A percentile compares a stretch with the other conserved stretches of the same genome.
phyloP scores from a whole-genome alignment of 805 yeast species.

The Pichia eremophila region DNA sequence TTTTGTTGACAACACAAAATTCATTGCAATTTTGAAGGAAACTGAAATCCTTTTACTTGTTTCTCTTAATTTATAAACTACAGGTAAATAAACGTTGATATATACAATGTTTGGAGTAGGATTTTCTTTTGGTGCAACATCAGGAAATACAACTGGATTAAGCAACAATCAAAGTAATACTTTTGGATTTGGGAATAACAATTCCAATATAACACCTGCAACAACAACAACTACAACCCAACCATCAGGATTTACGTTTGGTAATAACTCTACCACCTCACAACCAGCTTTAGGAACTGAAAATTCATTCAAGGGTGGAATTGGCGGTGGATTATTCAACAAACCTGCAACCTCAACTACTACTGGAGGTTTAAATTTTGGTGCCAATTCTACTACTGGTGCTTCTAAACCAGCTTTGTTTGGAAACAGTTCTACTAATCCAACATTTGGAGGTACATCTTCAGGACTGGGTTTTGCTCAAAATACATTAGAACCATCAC shows the following conservation, averaged over 20 bases:
- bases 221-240: background rate
- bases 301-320: background rate
- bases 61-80: no score
- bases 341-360: background rate
- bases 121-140: constrained; percentile 16
- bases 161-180: background rate
- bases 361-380: constrained; percentile 13
- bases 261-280: constrained; percentile 13
- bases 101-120: constrained; percentile 21
- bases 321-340: background rate
- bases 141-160: background rate
- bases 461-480: constrained; percentile 11
- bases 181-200: background rate
- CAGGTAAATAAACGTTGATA: no score
- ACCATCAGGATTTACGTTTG: constrained; percentile 16
- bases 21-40: no score
- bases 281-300: background rate
- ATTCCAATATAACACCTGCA: background rate
- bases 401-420: constrained; percentile 15
- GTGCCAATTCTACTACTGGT: constrained; percentile 1
- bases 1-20: background rate
- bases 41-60: no score
- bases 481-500: constrained; percentile 3
- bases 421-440: constrained; percentile 17
- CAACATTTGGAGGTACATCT: constrained; percentile 1